phyloP scores from a whole-genome alignment of 2,329 filamentous ascomycete species.

The Aureobasidium musti region DNA sequence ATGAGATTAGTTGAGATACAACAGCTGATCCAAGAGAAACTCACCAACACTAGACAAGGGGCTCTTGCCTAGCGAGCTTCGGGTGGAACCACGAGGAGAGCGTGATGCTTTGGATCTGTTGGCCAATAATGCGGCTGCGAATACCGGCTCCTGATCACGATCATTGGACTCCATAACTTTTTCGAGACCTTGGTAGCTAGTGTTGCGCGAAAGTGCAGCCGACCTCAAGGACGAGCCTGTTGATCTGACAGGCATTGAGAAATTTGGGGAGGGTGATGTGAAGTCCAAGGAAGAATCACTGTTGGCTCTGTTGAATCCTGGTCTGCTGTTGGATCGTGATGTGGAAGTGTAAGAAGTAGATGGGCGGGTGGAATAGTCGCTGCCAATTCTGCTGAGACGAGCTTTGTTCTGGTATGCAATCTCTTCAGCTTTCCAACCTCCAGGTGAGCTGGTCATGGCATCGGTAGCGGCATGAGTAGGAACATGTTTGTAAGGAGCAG shows the following conservation, averaged over 20 bases:
- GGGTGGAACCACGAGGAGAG: constrained; percentile 20
- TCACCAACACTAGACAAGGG: constrained; percentile 30
- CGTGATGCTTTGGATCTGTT: constrained; percentile 23
- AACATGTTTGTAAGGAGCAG: constrained; percentile 36
- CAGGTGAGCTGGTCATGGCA: constrained; percentile 31
- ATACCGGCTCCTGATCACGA: constrained; percentile 29
- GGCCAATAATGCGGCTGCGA: constrained; percentile 33
- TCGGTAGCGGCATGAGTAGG: constrained; percentile 39
- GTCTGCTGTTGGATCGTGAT: constrained; percentile 17
- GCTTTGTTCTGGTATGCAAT: constrained; percentile 28
- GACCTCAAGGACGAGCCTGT: constrained; percentile 18
- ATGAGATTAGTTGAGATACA: neutral
- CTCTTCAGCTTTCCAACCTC: constrained; percentile 22
- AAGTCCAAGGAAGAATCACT: constrained; percentile 27
- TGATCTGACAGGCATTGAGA: constrained; percentile 8
- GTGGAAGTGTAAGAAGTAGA: constrained; percentile 18
- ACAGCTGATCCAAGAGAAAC: neutral
- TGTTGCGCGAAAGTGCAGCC: constrained; percentile 10
- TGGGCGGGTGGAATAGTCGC: constrained; percentile 26
- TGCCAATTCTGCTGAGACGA: constrained; percentile 25
- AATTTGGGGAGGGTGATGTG: neutral
- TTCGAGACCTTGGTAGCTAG: constrained; percentile 23
- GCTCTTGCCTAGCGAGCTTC: constrained; percentile 28
- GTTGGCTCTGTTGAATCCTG: constrained; percentile 16
- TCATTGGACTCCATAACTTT: constrained; percentile 26